These are phyloP conservation scores for Lumnitzera racemosa DNA, from an alignment of 345 rosid genomes.

Conservation along the genomic window DNA sequence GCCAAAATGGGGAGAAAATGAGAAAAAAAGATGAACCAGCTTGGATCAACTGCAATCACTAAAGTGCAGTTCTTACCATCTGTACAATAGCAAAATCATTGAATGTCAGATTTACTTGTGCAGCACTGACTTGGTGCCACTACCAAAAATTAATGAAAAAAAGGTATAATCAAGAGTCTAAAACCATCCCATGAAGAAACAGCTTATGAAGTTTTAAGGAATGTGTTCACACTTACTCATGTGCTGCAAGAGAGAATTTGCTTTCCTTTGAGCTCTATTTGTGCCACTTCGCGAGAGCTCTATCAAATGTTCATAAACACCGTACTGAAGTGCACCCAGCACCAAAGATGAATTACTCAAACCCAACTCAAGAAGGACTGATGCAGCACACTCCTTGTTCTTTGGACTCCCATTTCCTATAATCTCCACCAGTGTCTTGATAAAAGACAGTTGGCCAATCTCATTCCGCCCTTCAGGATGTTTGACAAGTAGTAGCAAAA, in stretches of 20 bases:
- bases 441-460: slow-evolving; percentile 31
- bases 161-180: too few species aligned
- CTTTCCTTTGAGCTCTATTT: slow-evolving; percentile 54
- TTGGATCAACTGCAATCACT: too few species aligned
- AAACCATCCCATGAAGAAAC: too few species aligned
- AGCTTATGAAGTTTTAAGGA: slow-evolving; percentile 12
- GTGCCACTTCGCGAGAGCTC: slow-evolving; percentile 46
- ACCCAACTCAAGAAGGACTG: slow-evolving; percentile 53
- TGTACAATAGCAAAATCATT: too few species aligned
- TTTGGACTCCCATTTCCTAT: slow-evolving; percentile 44
- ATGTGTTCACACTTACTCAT: slow-evolving; percentile 57
- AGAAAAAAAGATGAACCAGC: too few species aligned
- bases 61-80: too few species aligned
- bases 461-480: slow-evolving; percentile 34
- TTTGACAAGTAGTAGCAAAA: slow-evolving; percentile 39
- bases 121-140: too few species aligned
- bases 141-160: too few species aligned
- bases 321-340: slow-evolving; percentile 44
- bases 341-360: slow-evolving; percentile 26
- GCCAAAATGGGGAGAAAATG: too few species aligned
- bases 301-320: slow-evolving; percentile 42
- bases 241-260: slow-evolving; percentile 46
- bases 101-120: too few species aligned
- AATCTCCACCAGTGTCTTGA: slow-evolving; percentile 42
- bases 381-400: slow-evolving; percentile 56